These are phyloP conservation scores for Stephanocyclus meneghinianus DNA, from an alignment of 352 stramenopile genomes.

Conservation along the genomic window DNA sequence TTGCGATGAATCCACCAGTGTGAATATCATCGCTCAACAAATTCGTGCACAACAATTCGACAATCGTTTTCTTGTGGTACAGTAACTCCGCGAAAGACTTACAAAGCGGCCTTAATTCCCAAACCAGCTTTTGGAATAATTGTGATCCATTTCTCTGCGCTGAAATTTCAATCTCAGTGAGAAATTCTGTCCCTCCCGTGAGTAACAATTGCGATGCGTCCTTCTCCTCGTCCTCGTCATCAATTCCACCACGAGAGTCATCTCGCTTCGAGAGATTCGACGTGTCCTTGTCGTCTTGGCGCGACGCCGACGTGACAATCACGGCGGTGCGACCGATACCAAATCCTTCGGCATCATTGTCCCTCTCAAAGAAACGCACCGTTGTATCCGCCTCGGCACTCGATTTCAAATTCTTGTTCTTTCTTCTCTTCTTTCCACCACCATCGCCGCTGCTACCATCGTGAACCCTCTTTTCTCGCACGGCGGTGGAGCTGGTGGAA, in stretches of 20 bases:
- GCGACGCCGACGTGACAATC: slow-evolving; percentile 38
- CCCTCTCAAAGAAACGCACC: slow-evolving; percentile 48
- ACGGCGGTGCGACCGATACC: slow-evolving; percentile 50
- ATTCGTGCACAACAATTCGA: slow-evolving; percentile 66
- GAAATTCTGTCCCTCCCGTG: slow-evolving; percentile 64
- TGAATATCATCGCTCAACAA: slow-evolving; percentile 57
- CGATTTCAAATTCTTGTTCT: slow-evolving; percentile 23
- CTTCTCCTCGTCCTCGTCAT: slow-evolving; percentile 43
- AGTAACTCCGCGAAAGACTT: slow-evolving; percentile 80
- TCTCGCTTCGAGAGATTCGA: slow-evolving; percentile 2
- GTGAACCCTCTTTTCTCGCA: slow-evolving; percentile 77
- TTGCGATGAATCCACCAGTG: slow-evolving; percentile 60
- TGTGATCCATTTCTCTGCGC: slow-evolving; percentile 79
- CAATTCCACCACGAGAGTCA: slow-evolving; percentile 3
- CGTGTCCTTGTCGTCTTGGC: not conserved
- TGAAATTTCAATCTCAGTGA: slow-evolving; percentile 75
- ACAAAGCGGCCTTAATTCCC: slow-evolving; percentile 65
- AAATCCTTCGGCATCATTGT: slow-evolving; percentile 50
- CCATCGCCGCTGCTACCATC: slow-evolving; percentile 24
- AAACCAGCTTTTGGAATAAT: slow-evolving; percentile 74
- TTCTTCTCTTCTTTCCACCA: slow-evolving; percentile 38
- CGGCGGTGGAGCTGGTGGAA: slow-evolving; percentile 56
- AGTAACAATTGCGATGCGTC: slow-evolving; percentile 29
- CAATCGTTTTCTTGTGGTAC: slow-evolving; percentile 72
- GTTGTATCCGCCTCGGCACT: slow-evolving; percentile 23